These are phyloP conservation scores for Suillus decipiens DNA, from an alignment of 768 basidiomycete species.

Conservation along the genomic window DNA sequence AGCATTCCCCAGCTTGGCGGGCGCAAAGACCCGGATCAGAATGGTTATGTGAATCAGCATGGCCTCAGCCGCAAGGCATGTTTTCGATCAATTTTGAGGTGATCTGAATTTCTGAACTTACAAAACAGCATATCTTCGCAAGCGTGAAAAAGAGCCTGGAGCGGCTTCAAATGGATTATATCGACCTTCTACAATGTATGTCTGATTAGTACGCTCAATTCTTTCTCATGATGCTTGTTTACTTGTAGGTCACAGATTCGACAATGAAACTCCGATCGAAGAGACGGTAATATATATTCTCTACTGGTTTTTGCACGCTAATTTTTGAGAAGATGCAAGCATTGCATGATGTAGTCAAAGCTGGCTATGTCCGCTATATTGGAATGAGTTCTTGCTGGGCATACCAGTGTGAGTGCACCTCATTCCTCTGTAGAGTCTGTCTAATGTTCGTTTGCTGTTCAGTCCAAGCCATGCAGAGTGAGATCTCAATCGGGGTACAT, in stretches of 20 bases:
- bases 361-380: constrained; percentile 49
- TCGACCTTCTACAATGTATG: constrained; percentile 58
- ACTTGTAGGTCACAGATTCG: constrained; percentile 46
- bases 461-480: constrained; percentile 45
- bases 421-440: not conserved
- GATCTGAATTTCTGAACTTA: constrained; percentile 13
- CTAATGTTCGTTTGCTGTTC: constrained; percentile 3
- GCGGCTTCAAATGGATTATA: constrained; percentile 50
- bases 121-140: constrained; percentile 55
- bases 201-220: not conserved
- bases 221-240: not conserved
- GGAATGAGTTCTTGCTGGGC: constrained; percentile 46
- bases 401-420: constrained; percentile 35
- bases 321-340: constrained; percentile 42
- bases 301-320: not conserved
- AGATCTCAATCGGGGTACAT: constrained; percentile 12
- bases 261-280: constrained; percentile 50
- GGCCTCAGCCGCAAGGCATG: constrained; percentile 46
- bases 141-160: constrained; percentile 45
- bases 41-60: constrained; percentile 49
- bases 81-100: constrained; percentile 5
- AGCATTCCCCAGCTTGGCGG: constrained; percentile 13
- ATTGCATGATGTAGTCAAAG: constrained; percentile 51
- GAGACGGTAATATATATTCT: constrained; percentile 34
- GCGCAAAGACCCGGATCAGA: constrained; percentile 33